Percentiles rank a stretch among this genome's conserved stretches.
phyloP scores from a whole-genome alignment of 345 rosid genomes.

The Linum tenue region DNA sequence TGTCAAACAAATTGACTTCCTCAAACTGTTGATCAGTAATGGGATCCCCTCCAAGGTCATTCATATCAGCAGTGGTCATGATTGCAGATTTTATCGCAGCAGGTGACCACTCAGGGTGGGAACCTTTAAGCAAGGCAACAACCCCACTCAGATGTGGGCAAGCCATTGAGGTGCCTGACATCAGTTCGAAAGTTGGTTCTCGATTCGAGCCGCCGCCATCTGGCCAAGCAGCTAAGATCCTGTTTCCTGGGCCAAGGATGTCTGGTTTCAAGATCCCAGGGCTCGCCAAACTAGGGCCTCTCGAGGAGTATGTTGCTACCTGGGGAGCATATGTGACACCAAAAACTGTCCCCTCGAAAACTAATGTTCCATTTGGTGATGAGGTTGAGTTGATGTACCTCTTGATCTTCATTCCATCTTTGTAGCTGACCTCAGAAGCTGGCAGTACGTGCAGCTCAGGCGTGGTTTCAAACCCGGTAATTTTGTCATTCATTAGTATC shows the following conservation, averaged over 20 bases:
- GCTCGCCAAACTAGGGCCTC: slow-evolving; percentile 5
- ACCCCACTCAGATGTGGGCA: background rate
- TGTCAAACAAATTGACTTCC: background rate
- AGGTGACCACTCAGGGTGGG: background rate
- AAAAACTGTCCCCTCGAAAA: background rate
- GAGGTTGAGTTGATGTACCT: slow-evolving; percentile 3
- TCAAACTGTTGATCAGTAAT: background rate
- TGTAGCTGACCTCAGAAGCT: background rate
- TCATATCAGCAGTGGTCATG: background rate
- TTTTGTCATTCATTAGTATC: background rate
- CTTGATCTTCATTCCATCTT: background rate
- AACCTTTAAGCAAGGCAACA: background rate
- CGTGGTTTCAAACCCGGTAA: background rate
- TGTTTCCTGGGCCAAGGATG: slow-evolving; percentile 17
- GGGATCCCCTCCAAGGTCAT: background rate
- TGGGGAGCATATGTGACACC: background rate
- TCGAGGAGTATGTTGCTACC: background rate
- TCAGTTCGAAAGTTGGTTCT: background rate
- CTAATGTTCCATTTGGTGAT: background rate
- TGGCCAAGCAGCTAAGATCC: background rate
- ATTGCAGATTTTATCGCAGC: background rate
- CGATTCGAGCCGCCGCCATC: background rate
- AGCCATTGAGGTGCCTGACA: background rate
- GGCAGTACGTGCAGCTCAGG: background rate
- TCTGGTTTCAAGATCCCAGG: slow-evolving; percentile 24